Conservation (phyloP, 768 basidiomycete species). For the Tulasnella sp. region DNA sequence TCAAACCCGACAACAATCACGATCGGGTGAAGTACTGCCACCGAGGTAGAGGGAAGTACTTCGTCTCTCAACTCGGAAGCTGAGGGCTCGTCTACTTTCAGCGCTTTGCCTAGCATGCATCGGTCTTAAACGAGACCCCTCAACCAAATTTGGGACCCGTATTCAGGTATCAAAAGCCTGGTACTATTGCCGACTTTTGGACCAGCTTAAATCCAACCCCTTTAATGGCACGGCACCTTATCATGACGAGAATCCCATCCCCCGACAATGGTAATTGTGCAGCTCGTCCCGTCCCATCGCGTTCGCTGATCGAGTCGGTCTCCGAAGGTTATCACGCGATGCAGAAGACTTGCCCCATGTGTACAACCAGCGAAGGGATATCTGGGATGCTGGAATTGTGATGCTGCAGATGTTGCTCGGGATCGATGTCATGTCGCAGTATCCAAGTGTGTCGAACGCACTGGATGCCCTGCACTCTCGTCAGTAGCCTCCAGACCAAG, state of each 20-base stretch:
- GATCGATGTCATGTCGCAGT: slow-evolving; percentile 43
- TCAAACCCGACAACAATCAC: slow-evolving; percentile 9
- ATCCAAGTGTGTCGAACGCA: slow-evolving; percentile 24
- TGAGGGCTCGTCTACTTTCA: slow-evolving; percentile 21
- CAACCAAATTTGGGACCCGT: slow-evolving; percentile 40
- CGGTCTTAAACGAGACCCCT: slow-evolving; percentile 43
- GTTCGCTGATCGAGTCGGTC: background rate
- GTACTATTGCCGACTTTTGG: slow-evolving; percentile 59
- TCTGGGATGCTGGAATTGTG: slow-evolving; percentile 69
- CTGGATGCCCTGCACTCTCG: slow-evolving; percentile 20
- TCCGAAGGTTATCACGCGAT: slow-evolving; percentile 58
- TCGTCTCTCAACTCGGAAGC: background rate
- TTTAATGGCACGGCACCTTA: slow-evolving; percentile 35
- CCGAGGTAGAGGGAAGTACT: slow-evolving; percentile 36
- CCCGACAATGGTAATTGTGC: slow-evolving; percentile 39
- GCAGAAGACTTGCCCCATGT: slow-evolving; percentile 63
- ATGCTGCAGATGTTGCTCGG: slow-evolving; percentile 82
- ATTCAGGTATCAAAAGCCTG: slow-evolving; percentile 64
- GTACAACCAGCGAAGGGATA: slow-evolving; percentile 68
- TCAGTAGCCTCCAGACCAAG: background rate
- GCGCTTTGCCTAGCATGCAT: slow-evolving; percentile 49
- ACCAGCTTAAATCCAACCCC: slow-evolving; percentile 74
- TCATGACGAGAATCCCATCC: slow-evolving; percentile 25
- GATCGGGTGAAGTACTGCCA: slow-evolving; percentile 34
- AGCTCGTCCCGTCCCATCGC: slow-evolving; percentile 6